Evolutionary conservation across 2,329 filamentous ascomycete genomes (phyloP).

Genomic region (Aspergillus niger): DNA sequence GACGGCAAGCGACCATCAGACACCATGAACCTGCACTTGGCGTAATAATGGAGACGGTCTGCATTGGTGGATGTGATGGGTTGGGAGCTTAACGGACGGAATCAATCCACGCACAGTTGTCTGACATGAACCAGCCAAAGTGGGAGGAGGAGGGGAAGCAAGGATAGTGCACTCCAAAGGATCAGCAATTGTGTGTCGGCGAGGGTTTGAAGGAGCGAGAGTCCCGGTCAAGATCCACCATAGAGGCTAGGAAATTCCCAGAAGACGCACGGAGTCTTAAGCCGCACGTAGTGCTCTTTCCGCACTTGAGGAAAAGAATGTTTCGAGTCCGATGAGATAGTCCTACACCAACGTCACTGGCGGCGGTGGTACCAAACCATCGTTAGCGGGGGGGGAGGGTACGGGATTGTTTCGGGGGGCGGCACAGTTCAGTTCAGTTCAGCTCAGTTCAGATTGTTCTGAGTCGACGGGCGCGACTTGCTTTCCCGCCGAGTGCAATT

Average conservation of each 20-base stretch:
- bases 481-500: constrained; percentile 6
- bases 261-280: neutral
- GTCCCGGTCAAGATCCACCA: constrained; percentile 9
- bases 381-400: constrained; percentile 15
- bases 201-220: constrained; percentile 3
- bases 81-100: constrained; percentile 16
- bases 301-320: neutral
- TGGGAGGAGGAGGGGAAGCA: constrained; percentile 18
- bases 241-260: neutral
- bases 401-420: constrained; percentile 5
- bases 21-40: constrained; percentile 36
- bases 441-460: too few species aligned
- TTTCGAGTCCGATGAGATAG: constrained; percentile 3
- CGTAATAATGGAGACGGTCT: constrained; percentile 33
- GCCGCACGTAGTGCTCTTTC: neutral
- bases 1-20: constrained; percentile 36
- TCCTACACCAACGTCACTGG: constrained; percentile 17
- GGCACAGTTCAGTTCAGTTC: too few species aligned
- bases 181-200: constrained; percentile 24
- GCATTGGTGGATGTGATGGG: constrained; percentile 35
- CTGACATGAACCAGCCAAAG: constrained; percentile 15
- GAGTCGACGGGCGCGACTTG: too few species aligned
- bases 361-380: constrained; percentile 14
- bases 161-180: constrained; percentile 23
- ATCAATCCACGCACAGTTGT: constrained; percentile 11